Base-by-base conservation (phyloP, 345 rosid species). In the Excoecaria agallocha region DNA sequence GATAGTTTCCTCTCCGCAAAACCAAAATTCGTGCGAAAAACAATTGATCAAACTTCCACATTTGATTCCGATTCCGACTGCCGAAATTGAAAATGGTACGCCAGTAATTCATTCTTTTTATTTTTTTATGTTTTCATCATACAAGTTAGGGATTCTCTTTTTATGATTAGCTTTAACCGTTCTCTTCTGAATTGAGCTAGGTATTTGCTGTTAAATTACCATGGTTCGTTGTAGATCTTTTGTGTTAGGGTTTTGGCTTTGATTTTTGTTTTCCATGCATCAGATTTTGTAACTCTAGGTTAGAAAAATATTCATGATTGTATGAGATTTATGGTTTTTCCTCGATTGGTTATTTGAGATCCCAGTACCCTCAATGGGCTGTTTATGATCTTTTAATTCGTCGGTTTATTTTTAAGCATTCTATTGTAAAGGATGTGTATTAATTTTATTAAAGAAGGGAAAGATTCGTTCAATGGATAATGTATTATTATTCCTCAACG, bases 31-130 rank as follows among this genome's bases (percentile, higher is more conserved):
- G 6, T 4, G 7, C 25, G 51, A 2, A 50, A 49, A 41, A 17
- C 12, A 43, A 49, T 12, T 60, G 24, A 5, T 30, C 68, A 13
- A 66, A 45, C 48, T 20, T 62, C 46, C 46, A 37, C 16, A 41
- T 11, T 46, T 24, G 54, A 35, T 72, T 55, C 62, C 24, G 65
- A 25, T 74, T 15, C 57, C 4, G 5, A 30, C 30, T 30, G 24
- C 54, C 22, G n/a, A 41, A 55, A 55, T 55, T 3, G 39, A 54
- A 74, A 74, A 74, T 74, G 77, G 77, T 74, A 65, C 11, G 62
- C 41, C 3, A 17, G 2, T 49, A 1, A 19, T 41, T 41, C n/a
- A n/a, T n/a, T n/a, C n/a, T n/a, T n/a, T n/a, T n/a, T n/a, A n/a
- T n/a, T n/a, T n/a, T 38, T 13, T 39, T n/a, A n/a, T n/a, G n/a